A percentile compares a stretch with the other conserved stretches of the same genome.
These are phyloP conservation scores for Lizanozyma gosingica DNA, from an alignment of 1,139 yeast species.

Conservation along the genomic window DNA sequence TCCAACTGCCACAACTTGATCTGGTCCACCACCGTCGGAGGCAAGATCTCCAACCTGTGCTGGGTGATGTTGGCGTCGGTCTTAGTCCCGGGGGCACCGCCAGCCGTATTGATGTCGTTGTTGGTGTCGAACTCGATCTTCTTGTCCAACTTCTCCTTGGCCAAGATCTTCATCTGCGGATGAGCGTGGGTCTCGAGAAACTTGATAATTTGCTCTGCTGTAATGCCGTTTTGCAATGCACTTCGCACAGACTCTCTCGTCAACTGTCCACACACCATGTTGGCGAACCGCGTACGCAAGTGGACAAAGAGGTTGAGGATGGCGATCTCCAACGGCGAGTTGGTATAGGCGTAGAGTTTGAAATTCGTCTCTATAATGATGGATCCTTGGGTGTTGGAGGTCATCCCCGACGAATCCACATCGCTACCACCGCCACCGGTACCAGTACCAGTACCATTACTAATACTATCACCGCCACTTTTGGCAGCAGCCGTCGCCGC, in stretches of 20 bases:
- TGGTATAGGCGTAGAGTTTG: slow-evolving; percentile 87
- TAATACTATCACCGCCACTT: too few relatives aligned
- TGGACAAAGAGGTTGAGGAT: slow-evolving; percentile 82
- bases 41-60: slow-evolving; percentile 57
- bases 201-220: slow-evolving; percentile 88
- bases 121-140: slow-evolving; percentile 59
- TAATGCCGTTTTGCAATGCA: slow-evolving; percentile 82
- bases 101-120: slow-evolving; percentile 44
- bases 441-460: slow-evolving; percentile 9
- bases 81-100: slow-evolving; percentile 32
- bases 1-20: slow-evolving; percentile 94
- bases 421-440: slow-evolving; percentile 16
- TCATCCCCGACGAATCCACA: slow-evolving; percentile 10
- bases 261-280: slow-evolving; percentile 88
- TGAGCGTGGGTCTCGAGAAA: slow-evolving; percentile 91
- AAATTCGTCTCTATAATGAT: slow-evolving; percentile 89
- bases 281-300: slow-evolving; percentile 73
- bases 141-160: slow-evolving; percentile 59
- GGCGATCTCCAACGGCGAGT: slow-evolving; percentile 92
- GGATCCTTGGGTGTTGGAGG: slow-evolving; percentile 42
- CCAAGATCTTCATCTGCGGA: slow-evolving; percentile 74
- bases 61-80: slow-evolving; percentile 19
- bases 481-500: slow-evolving; percentile 17
- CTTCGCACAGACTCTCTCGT: slow-evolving; percentile 85
- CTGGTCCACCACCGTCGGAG: slow-evolving; percentile 95